Conservation (phyloP, 2,329 filamentous ascomycete species). For the Fusarium marasasianum region DNA sequence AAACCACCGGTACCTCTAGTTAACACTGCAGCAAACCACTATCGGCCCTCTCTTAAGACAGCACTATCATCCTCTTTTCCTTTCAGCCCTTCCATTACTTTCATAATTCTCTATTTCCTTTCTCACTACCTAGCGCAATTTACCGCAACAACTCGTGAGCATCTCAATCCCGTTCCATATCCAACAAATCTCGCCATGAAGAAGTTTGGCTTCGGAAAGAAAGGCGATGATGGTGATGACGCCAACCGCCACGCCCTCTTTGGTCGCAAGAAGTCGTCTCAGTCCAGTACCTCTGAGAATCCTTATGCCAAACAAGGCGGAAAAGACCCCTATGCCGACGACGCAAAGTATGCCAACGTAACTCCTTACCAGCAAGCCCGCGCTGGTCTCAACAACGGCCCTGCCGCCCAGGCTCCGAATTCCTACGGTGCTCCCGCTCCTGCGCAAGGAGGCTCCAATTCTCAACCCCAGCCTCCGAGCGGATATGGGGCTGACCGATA, state of each 20-base stretch:
- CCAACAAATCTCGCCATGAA: constrained; percentile 56
- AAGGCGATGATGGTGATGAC: constrained; percentile 60
- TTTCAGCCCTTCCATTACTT: constrained; percentile 16
- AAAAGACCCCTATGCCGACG: constrained; percentile 64
- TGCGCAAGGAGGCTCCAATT: constrained; percentile 33
- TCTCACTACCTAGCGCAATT: not conserved
- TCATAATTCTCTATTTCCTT: not conserved
- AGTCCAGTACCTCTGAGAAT: constrained; percentile 59
- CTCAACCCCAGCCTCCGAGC: constrained; percentile 40
- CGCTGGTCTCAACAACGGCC: constrained; percentile 48
- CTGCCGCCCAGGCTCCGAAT: constrained; percentile 40
- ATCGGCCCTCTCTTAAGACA: constrained; percentile 33
- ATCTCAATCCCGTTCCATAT: not conserved
- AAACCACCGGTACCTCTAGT: constrained; percentile 17
- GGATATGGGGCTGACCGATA: constrained; percentile 66
- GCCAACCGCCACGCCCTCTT: constrained; percentile 62
- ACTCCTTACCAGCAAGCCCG: constrained; percentile 58
- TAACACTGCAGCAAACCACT: constrained; percentile 8
- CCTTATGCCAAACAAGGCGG: constrained; percentile 65
- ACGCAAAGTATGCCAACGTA: constrained; percentile 56
- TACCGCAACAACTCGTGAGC: not conserved
- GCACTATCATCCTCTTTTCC: constrained; percentile 28
- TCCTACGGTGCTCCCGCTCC: constrained; percentile 36
- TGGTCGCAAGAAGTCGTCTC: constrained; percentile 61
- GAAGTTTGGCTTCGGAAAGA: constrained; percentile 69